Conservation (phyloP, 176 grass and related monocot genomes). For the sorghum (Sorghum bicolor) region Sorghum_bicolor_NCBIv3 NC_012870.2:55060501-55061000, state of each 20-base stretch:
- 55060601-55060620: neutral
- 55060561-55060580: neutral
- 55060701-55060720: neutral
- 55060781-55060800: neutral
- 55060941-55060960: conserved; percentile 9
- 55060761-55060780: conserved; percentile 18
- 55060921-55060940: neutral
- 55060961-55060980: neutral
- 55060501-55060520: conserved; percentile 4
- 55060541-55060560: conserved; percentile 3
- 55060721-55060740: neutral
- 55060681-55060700: neutral
- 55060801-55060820: neutral
- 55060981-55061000: neutral
- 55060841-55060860: neutral
- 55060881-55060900: neutral
- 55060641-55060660: neutral
- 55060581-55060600: neutral
- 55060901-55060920: neutral
- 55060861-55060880: neutral
- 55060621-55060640: neutral
- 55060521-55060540: neutral
- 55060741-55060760: conserved; percentile 12
- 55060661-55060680: neutral
- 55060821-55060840: neutral